phyloP scores from a whole-genome alignment of 139 green algal species.

The Coccomyxa sp. region DNA sequence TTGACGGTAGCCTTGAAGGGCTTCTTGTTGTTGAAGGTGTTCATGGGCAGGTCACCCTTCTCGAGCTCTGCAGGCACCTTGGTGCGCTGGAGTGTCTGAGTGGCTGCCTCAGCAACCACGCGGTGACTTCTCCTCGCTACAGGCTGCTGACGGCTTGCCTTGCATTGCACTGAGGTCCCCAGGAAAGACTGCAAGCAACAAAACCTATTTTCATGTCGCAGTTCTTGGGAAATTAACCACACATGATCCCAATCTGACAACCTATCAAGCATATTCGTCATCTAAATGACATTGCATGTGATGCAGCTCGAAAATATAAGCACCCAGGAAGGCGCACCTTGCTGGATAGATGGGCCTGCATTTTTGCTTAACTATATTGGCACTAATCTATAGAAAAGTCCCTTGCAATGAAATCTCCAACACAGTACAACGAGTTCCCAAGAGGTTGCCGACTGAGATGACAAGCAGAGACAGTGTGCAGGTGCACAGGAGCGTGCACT shows the following conservation, averaged over 20 bases:
- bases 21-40: conserved; percentile 89
- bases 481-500: no score
- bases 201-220: no score
- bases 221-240: no score
- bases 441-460: no score
- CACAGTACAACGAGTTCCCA: no score
- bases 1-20: conserved; percentile 85
- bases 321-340: not conserved
- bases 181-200: not conserved
- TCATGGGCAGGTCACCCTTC: conserved; percentile 79
- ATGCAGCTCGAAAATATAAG: not conserved
- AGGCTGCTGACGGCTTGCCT: not conserved
- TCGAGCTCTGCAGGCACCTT: conserved; percentile 64
- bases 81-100: not conserved
- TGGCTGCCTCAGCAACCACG: not conserved
- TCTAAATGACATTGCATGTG: not conserved
- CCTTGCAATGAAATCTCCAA: no score
- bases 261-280: no score
- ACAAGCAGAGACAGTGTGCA: no score
- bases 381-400: no score
- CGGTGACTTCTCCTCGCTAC: not conserved
- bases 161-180: not conserved
- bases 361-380: not conserved
- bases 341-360: not conserved
- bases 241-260: no score